Evolutionary conservation across 2,329 filamentous ascomycete genomes (phyloP).

Genomic region (Colletotrichum euphorbiae): DNA sequence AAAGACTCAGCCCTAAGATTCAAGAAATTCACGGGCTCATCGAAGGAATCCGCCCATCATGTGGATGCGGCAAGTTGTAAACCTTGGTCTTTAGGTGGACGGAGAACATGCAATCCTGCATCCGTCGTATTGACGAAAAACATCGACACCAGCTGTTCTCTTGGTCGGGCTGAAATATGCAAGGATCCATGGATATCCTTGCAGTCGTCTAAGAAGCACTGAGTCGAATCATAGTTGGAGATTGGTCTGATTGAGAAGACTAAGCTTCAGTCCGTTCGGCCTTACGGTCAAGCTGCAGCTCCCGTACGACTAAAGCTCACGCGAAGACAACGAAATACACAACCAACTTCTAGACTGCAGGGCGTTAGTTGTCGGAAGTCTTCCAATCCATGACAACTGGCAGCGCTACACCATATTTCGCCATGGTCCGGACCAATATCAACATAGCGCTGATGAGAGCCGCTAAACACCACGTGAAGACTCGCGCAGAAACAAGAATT

Average conservation of each 20-base stretch:
- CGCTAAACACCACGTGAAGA: slow-evolving; percentile 19
- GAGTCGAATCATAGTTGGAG: not conserved
- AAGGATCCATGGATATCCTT: slow-evolving; percentile 1
- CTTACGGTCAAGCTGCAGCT: not conserved
- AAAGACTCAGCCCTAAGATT: not conserved
- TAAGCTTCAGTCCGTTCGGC: not conserved
- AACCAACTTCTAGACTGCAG: not conserved
- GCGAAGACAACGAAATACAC: not conserved
- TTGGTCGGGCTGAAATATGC: not conserved
- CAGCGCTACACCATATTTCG: slow-evolving; percentile 13
- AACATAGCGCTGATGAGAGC: slow-evolving; percentile 21
- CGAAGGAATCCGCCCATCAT: not conserved
- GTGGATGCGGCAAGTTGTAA: not conserved
- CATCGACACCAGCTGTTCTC: not conserved
- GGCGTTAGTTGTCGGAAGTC: not conserved
- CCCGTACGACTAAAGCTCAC: not conserved
- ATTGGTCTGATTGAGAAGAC: not conserved
- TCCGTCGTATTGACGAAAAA: not conserved
- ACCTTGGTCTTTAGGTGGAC: not conserved
- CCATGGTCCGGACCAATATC: not conserved
- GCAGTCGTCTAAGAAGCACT: not conserved
- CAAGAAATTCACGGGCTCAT: not conserved
- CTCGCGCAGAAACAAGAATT: not conserved
- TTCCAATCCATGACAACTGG: slow-evolving; percentile 30
- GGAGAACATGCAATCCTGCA: not conserved